Base-by-base conservation (phyloP, 2,329 filamentous ascomycete genomes). In the Ophiocordyceps polyrhachis-furcata region DNA sequence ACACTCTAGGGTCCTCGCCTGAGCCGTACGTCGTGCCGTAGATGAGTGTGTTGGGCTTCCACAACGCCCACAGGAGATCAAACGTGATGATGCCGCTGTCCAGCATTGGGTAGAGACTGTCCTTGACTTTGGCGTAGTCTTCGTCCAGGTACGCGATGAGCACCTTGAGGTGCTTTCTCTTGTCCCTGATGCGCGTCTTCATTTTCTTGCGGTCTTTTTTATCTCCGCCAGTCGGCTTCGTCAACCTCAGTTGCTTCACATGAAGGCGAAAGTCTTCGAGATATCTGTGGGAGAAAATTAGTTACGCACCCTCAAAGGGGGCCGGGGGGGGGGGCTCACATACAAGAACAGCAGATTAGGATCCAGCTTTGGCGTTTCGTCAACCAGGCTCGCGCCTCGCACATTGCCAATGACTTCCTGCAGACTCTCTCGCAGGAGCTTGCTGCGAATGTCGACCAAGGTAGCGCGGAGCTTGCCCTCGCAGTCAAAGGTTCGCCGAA, bases 71-170 rank as follows among this genome's bases (percentile, higher is more conserved):
- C 1, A 93, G 66, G 2, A 93, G 70, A 46, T 94, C 85, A 52
- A 88, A 94, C 0, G 85, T 93, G 57, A 93, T 93, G 41, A 86
- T 77, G 9, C 85, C 84, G 29, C 80, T 82, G 50, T 86, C 74
- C 2, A 93, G 67, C 62, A 94, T 76, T 0, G 85, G 83, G 51
- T 87, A 81, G 0, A 94, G 69, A 2, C 80, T 71, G 35, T 86
- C 84, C 57, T 89, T 88, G 31, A 72, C 78, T 17, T 83, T 71
- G 1, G 77, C 74, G 54, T 85, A 94, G 59, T 94, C 88, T 48
- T 79, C 75, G 52, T 88, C 80, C n/a, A 91, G 67, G 53, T 86
- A 91, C 45, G 75, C 75, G 44, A 87, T 62, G 4, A 93, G 69
- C 1, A 86, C 66, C 55, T 84, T 86, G 51, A 88, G 71, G 44